A percentile compares a stretch with the other conserved stretches of the same genome.
Evolutionary conservation across 192 early-diverging fungal species (phyloP).

Genomic region (Chytriomyces confervae): DNA sequence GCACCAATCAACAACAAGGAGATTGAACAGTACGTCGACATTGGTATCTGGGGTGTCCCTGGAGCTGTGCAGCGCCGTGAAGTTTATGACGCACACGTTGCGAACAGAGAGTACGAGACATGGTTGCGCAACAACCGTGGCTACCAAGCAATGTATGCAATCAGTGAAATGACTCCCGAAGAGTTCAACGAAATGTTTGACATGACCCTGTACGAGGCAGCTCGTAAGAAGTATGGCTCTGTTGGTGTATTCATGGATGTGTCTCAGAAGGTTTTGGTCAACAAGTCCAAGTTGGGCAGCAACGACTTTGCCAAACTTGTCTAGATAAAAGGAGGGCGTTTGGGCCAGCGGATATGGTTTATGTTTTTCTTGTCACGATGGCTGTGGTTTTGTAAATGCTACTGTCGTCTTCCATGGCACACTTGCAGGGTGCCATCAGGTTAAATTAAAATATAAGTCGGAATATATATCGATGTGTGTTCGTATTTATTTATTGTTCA

Average conservation of each 20-base stretch:
- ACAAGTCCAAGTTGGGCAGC: slow-evolving; percentile 14
- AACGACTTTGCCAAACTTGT: slow-evolving; percentile 25
- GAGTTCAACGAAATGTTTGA: slow-evolving; percentile 55
- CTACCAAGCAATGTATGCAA: slow-evolving; percentile 46
- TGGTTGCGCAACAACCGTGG: slow-evolving; percentile 36
- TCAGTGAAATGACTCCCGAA: slow-evolving; percentile 33
- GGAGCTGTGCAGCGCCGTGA: slow-evolving; percentile 29
- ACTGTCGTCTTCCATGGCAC: no score
- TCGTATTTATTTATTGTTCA: neutral
- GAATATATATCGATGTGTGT: no score
- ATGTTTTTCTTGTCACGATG: no score
- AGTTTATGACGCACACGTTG: slow-evolving; percentile 35
- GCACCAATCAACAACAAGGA: slow-evolving; percentile 24
- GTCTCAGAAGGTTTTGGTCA: slow-evolving; percentile 35
- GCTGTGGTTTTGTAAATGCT: no score
- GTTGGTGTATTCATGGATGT: slow-evolving; percentile 42
- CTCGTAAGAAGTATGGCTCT: slow-evolving; percentile 41
- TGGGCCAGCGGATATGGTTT: no score
- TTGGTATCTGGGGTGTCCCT: slow-evolving; percentile 51
- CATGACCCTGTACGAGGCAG: slow-evolving; percentile 44
- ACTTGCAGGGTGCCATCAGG: no score
- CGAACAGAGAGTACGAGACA: slow-evolving; percentile 35
- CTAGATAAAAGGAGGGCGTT: neutral
- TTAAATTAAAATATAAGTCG: no score
- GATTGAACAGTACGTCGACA: slow-evolving; percentile 48